Conservation (phyloP, 2,329 filamentous ascomycete genomes). For the Talaromyces sp. region DNA sequence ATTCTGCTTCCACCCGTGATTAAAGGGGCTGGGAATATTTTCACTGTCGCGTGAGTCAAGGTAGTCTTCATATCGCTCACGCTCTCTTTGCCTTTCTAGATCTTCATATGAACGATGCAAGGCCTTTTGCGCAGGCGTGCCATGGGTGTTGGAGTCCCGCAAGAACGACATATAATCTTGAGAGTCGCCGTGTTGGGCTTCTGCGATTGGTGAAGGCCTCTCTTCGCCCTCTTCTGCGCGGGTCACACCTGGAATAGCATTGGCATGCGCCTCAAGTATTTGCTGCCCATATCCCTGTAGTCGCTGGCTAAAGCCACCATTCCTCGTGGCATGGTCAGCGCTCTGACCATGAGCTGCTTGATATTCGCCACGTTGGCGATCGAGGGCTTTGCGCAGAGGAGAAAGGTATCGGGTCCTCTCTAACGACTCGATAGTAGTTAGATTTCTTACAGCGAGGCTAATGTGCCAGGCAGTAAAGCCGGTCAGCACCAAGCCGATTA, state of each 20-base stretch:
- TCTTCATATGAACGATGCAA: slow-evolving; percentile 50
- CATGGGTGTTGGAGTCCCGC: slow-evolving; percentile 16
- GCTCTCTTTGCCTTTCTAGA: slow-evolving; percentile 62
- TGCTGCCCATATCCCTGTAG: slow-evolving; percentile 66
- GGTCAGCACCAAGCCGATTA: slow-evolving; percentile 83
- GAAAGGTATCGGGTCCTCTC: slow-evolving; percentile 94
- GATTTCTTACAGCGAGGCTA: slow-evolving; percentile 69
- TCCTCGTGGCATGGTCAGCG: slow-evolving; percentile 25
- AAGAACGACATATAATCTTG: slow-evolving; percentile 18
- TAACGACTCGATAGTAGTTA: slow-evolving; percentile 93
- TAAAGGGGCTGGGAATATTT: slow-evolving; percentile 88
- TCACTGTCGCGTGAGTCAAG: slow-evolving; percentile 85
- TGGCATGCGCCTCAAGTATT: slow-evolving; percentile 75
- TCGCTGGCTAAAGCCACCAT: slow-evolving; percentile 37
- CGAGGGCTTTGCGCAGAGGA: slow-evolving; percentile 68
- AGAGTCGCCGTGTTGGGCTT: slow-evolving; percentile 12
- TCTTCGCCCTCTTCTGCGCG: slow-evolving; percentile 77
- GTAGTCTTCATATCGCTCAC: slow-evolving; percentile 71
- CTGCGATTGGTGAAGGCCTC: slow-evolving; percentile 36
- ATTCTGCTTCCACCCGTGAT: slow-evolving; percentile 80
- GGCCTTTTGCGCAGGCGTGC: slow-evolving; percentile 46
- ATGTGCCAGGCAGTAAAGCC: slow-evolving; percentile 94
- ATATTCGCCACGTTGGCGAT: slow-evolving; percentile 56
- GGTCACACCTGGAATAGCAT: slow-evolving; percentile 74
- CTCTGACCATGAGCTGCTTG: slow-evolving; percentile 28